Conservation (phyloP, 2,329 filamentous ascomycete genomes). For the Ascochyta fabae region DNA sequence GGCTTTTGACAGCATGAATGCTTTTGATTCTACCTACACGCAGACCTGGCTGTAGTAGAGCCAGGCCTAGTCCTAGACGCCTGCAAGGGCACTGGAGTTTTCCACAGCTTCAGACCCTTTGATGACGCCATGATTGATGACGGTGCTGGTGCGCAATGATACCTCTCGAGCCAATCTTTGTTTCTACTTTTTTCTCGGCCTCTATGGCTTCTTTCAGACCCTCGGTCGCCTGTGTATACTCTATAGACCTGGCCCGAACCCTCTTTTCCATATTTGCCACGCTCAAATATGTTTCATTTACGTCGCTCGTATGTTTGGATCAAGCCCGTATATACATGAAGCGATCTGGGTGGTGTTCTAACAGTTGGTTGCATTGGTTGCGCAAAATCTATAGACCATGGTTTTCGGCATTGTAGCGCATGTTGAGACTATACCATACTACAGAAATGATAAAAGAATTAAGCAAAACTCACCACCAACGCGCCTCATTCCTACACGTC, state of each 20-base stretch:
- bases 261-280: slow-evolving; percentile 12
- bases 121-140: slow-evolving; percentile 49
- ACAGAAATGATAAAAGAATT: slow-evolving; percentile 3
- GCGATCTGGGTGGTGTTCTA: slow-evolving; percentile 16
- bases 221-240: slow-evolving; percentile 48
- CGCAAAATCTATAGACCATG: slow-evolving; percentile 18
- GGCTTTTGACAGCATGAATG: slow-evolving; percentile 32
- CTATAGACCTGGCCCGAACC: slow-evolving; percentile 31
- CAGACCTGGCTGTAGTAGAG: slow-evolving; percentile 39
- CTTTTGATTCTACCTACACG: slow-evolving; percentile 35
- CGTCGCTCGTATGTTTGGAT: slow-evolving; percentile 10
- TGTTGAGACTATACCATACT: slow-evolving; percentile 5
- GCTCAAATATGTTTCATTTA: slow-evolving; percentile 18
- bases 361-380: slow-evolving; percentile 16
- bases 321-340: slow-evolving; percentile 12
- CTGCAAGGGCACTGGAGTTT: slow-evolving; percentile 23
- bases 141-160: slow-evolving; percentile 41
- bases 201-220: slow-evolving; percentile 31
- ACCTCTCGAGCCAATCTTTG: slow-evolving; percentile 29
- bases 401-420: slow-evolving; percentile 12
- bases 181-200: slow-evolving; percentile 29
- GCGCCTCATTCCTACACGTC: not conserved
- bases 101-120: slow-evolving; percentile 25
- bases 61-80: slow-evolving; percentile 44
- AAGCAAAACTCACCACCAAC: not conserved